These are phyloP conservation scores for Colletotrichum lupini DNA, from an alignment of 2,329 filamentous ascomycete genomes.

Conservation along the genomic window DNA sequence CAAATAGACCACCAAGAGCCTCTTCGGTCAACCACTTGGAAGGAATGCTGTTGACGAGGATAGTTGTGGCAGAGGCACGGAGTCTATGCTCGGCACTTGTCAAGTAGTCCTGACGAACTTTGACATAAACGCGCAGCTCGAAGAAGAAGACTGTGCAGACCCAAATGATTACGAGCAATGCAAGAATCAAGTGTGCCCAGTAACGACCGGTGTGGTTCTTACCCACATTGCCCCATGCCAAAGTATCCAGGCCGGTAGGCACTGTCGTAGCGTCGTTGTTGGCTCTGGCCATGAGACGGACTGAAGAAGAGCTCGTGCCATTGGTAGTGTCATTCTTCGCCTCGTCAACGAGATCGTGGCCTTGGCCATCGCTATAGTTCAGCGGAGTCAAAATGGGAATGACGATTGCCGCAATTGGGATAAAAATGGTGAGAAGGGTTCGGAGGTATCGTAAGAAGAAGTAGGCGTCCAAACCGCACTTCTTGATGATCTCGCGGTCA, in stretches of 20 bases:
- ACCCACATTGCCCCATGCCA: conserved; percentile 90
- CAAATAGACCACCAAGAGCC: conserved; percentile 85
- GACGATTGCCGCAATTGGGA: conserved; percentile 81
- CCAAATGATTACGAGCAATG: conserved; percentile 81
- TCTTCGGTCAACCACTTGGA: conserved; percentile 89
- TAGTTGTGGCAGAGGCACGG: conserved; percentile 92
- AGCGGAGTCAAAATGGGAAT: conserved; percentile 88
- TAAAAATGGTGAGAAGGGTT: conserved; percentile 86
- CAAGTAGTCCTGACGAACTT: conserved; percentile 92
- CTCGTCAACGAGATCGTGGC: conserved; percentile 59
- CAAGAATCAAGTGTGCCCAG: conserved; percentile 86
- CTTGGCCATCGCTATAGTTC: conserved; percentile 79
- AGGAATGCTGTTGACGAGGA: conserved; percentile 91
- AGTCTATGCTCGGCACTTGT: conserved; percentile 95
- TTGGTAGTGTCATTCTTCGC: neutral
- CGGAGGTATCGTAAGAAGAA: conserved; percentile 92
- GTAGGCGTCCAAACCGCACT: conserved; percentile 95
- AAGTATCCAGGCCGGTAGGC: conserved; percentile 76
- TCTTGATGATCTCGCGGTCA: conserved; percentile 88
- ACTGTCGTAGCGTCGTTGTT: conserved; percentile 34
- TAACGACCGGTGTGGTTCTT: conserved; percentile 74
- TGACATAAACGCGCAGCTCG: conserved; percentile 88
- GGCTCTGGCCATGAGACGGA: conserved; percentile 42
- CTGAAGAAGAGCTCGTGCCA: conserved; percentile 39
- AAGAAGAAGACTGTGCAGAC: conserved; percentile 89